These are phyloP conservation scores for Chaetoscypha palmicola DNA, from an alignment of 2,329 filamentous ascomycete genomes.

Conservation along the genomic window DNA sequence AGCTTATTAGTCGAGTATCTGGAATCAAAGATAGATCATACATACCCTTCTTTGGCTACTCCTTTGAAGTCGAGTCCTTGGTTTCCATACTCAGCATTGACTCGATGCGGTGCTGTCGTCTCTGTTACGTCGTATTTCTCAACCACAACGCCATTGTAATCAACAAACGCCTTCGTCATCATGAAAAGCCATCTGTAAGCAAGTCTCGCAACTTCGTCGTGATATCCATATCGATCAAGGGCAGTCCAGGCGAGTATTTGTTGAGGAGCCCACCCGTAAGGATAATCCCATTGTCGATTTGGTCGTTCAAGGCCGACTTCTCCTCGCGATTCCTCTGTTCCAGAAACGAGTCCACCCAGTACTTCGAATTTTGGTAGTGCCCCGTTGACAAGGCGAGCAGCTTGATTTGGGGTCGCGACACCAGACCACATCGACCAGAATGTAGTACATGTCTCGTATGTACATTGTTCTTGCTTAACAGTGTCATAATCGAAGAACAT, in stretches of 20 bases:
- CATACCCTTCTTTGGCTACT: slow-evolving; percentile 90
- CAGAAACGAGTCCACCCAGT: slow-evolving; percentile 79
- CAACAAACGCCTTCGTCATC: slow-evolving; percentile 97
- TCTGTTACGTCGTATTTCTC: slow-evolving; percentile 98
- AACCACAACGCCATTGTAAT: slow-evolving; percentile 96
- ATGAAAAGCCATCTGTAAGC: slow-evolving; percentile 97
- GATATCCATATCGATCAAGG: slow-evolving; percentile 83
- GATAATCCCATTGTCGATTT: slow-evolving; percentile 97
- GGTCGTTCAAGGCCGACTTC: slow-evolving; percentile 71
- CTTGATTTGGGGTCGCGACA: slow-evolving; percentile 76
- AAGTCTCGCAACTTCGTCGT: slow-evolving; percentile 79
- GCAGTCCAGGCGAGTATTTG: slow-evolving; percentile 98
- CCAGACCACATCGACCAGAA: slow-evolving; percentile 98
- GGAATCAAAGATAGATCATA: slow-evolving; percentile 22
- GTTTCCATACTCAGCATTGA: slow-evolving; percentile 96
- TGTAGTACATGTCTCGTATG: slow-evolving; percentile 86
- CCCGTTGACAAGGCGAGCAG: slow-evolving; percentile 71
- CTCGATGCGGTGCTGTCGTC: slow-evolving; percentile 81
- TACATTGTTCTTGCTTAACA: slow-evolving; percentile 67
- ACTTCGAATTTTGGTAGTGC: slow-evolving; percentile 84
- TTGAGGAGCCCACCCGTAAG: slow-evolving; percentile 96
- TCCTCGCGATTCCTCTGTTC: slow-evolving; percentile 84
- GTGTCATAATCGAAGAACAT: slow-evolving; percentile 99
- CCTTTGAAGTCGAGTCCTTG: slow-evolving; percentile 94
- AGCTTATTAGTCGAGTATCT: slow-evolving; percentile 21